Percentiles rank a stretch among this genome's conserved stretches.
These are phyloP conservation scores for Simplicillium aogashimaense DNA, from an alignment of 2,329 filamentous ascomycete genomes.

Conservation along the genomic window DNA sequence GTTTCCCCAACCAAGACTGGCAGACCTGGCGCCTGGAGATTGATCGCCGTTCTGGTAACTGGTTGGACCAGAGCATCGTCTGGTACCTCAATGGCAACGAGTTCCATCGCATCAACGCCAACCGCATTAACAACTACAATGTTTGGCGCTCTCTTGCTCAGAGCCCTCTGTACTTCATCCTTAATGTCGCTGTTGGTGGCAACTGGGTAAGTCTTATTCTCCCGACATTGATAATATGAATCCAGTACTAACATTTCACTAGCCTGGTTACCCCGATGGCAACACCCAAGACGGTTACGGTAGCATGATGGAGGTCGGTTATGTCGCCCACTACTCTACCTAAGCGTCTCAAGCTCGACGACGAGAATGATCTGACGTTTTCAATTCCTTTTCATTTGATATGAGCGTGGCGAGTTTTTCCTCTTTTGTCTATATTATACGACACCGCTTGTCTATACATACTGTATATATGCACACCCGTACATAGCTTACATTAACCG, in stretches of 20 bases:
- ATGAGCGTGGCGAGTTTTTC: not conserved
- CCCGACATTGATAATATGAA: not conserved
- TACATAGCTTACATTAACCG: not conserved
- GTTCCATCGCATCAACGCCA: slow-evolving; percentile 33
- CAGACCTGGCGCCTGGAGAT: slow-evolving; percentile 41
- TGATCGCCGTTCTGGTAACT: slow-evolving; percentile 35
- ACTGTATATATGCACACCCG: not conserved
- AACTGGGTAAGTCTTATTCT: slow-evolving; percentile 31
- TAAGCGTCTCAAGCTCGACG: slow-evolving; percentile 3
- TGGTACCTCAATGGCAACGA: slow-evolving; percentile 37
- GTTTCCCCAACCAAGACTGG: slow-evolving; percentile 29
- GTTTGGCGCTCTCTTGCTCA: slow-evolving; percentile 42
- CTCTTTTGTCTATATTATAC: not conserved
- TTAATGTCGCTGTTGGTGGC: slow-evolving; percentile 47
- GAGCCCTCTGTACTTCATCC: slow-evolving; percentile 38
- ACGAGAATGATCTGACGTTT: too few relatives aligned
- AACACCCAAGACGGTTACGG: slow-evolving; percentile 34
- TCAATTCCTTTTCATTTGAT: too few relatives aligned
- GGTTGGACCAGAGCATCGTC: slow-evolving; percentile 36
- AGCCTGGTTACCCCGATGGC: slow-evolving; percentile 39
- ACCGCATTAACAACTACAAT: slow-evolving; percentile 29
- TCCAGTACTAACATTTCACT: slow-evolving; percentile 5
- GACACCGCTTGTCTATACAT: not conserved
- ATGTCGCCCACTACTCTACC: slow-evolving; percentile 33
- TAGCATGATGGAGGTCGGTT: slow-evolving; percentile 41